Conservation (phyloP, 2,329 filamentous ascomycete genomes). For the Microdochium nivale region DNA sequence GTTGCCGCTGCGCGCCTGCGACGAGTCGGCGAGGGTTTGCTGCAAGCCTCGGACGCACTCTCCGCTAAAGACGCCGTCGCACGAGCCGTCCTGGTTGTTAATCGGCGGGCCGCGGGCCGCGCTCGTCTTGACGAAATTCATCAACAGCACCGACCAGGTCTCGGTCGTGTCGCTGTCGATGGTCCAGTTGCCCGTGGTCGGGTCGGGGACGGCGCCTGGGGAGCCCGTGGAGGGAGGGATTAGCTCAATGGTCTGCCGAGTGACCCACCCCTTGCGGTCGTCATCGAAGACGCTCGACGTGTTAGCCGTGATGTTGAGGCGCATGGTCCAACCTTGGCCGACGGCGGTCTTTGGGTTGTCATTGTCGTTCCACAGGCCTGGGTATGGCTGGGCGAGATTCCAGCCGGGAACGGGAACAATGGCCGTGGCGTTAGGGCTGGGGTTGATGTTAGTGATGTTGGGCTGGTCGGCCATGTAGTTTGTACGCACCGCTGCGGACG, state of each 20-base stretch:
- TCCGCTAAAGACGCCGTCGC: neutral
- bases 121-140: neutral
- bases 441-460: neutral
- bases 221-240: neutral
- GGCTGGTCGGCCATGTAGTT: neutral
- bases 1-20: neutral
- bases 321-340: neutral
- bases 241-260: neutral
- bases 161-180: neutral
- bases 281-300: neutral
- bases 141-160: neutral
- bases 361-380: neutral
- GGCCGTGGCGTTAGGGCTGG: neutral
- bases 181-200: neutral
- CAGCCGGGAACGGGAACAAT: neutral
- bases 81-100: neutral
- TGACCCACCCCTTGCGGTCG: neutral
- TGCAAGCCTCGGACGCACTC: neutral
- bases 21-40: neutral
- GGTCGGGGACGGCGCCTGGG: neutral
- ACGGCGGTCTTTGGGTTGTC: neutral
- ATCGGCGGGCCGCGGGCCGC: neutral
- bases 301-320: neutral
- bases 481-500: no score
- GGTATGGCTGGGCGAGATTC: neutral